Conservation (phyloP, 1,139 yeast genomes). For the Zygoascus hellenicus region DNA sequence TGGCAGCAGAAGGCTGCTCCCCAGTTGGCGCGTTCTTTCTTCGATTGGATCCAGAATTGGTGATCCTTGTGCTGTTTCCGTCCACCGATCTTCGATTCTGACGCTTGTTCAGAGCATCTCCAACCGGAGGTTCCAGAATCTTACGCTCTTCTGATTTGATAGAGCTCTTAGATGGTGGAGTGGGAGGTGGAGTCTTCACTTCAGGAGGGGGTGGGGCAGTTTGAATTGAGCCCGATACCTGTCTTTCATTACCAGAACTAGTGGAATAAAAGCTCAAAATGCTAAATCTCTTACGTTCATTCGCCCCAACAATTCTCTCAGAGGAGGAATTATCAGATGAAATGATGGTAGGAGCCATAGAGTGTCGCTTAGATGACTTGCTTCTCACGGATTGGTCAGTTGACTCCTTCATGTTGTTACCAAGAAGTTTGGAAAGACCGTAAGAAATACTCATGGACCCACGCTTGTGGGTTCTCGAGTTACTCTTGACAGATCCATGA, state of each 20-base stretch:
- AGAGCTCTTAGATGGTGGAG: conserved; percentile 7
- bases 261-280: conserved; percentile 22
- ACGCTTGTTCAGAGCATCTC: conserved; percentile 23
- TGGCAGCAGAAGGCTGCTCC: conserved; percentile 24
- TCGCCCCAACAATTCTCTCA: conserved; percentile 3
- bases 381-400: conserved; percentile 14
- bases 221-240: not conserved
- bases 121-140: conserved; percentile 24
- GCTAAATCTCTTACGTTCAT: conserved; percentile 27
- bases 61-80: not conserved
- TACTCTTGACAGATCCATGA: not conserved
- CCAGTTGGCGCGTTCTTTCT: conserved; percentile 2
- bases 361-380: conserved; percentile 10
- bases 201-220: not conserved
- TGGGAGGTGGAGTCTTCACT: not conserved
- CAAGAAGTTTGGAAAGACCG: conserved; percentile 27
- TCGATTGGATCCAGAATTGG: conserved; percentile 2
- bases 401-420: conserved; percentile 12
- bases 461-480: conserved; percentile 20
- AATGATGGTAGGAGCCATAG: conserved; percentile 4
- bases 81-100: conserved; percentile 17
- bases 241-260: conserved; percentile 12
- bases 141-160: conserved; percentile 17
- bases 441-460: conserved; percentile 29
- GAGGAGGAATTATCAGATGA: conserved; percentile 6